A percentile compares a stretch with the other conserved stretches of the same genome.
phyloP scores from a whole-genome alignment of 1,139 yeast genomes.

The Saccharomycopsis crataegensis region DNA sequence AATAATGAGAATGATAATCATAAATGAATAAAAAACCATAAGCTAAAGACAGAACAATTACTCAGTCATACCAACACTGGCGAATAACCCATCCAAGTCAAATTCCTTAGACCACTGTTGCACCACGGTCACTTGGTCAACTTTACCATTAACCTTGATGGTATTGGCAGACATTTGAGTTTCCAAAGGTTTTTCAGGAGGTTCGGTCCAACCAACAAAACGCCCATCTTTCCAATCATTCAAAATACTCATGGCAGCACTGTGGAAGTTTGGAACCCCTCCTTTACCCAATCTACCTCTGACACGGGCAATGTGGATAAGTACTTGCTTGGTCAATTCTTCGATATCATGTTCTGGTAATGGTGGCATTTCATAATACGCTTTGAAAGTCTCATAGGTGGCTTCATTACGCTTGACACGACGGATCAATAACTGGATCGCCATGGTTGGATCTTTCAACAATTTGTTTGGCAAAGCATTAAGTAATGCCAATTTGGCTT shows the following conservation, averaged over 20 bases:
- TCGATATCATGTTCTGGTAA: slow-evolving; percentile 55
- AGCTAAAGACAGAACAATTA: not conserved
- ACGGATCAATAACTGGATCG: slow-evolving; percentile 69
- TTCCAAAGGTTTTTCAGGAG: slow-evolving; percentile 28
- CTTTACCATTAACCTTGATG: slow-evolving; percentile 34
- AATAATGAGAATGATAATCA: too few species aligned
- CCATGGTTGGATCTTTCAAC: slow-evolving; percentile 77
- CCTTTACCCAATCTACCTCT: slow-evolving; percentile 91
- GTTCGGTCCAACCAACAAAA: slow-evolving; percentile 83
- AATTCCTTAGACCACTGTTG: slow-evolving; percentile 91
- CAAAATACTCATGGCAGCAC: slow-evolving; percentile 78
- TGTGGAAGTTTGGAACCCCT: slow-evolving; percentile 81
- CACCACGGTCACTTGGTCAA: slow-evolving; percentile 77
- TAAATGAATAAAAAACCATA: too few species aligned
- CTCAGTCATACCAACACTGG: slow-evolving; percentile 20
- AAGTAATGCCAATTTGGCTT: slow-evolving; percentile 79
- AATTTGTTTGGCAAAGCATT: slow-evolving; percentile 89
- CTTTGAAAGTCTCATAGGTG: slow-evolving; percentile 69
- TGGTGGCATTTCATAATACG: slow-evolving; percentile 76
- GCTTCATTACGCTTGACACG: slow-evolving; percentile 63
- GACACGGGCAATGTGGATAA: slow-evolving; percentile 87
- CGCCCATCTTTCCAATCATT: slow-evolving; percentile 98
- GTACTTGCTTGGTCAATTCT: slow-evolving; percentile 71
- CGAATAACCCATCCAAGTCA: slow-evolving; percentile 75
- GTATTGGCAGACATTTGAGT: slow-evolving; percentile 26